Evolutionary conservation across 1,139 yeast species (phyloP).

Genomic region (Debaryomyces robertsiae): DNA sequence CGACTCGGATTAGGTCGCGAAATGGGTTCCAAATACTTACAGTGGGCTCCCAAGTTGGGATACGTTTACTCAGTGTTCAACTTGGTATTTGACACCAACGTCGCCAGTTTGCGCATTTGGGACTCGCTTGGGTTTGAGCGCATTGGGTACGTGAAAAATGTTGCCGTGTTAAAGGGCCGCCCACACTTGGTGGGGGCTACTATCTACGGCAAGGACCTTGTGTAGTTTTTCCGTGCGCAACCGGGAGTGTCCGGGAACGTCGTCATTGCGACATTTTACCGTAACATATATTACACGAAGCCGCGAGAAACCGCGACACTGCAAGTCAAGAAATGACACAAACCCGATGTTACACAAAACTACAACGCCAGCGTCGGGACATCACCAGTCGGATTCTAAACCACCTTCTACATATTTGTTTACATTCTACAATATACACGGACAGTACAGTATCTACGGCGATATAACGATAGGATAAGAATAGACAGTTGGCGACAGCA

Average conservation of each 20-base stretch:
- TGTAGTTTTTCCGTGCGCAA: no score
- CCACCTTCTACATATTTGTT: constrained; percentile 12
- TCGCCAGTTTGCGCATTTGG: constrained; percentile 72
- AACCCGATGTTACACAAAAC: constrained; percentile 7
- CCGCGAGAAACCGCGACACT: no score
- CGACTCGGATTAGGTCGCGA: constrained; percentile 65
- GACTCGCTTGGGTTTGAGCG: constrained; percentile 72
- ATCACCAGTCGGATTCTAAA: background rate
- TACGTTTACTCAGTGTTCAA: constrained; percentile 81
- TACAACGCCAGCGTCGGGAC: no score
- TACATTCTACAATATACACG: constrained; percentile 31
- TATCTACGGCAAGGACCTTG: constrained; percentile 61
- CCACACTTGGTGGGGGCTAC: constrained; percentile 67
- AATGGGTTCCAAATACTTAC: constrained; percentile 61
- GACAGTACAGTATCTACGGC: constrained; percentile 23
- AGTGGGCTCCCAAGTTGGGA: constrained; percentile 71
- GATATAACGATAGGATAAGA: background rate
- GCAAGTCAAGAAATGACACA: no score
- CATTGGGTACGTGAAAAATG: constrained; percentile 68
- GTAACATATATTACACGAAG: no score
- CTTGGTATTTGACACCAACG: constrained; percentile 72
- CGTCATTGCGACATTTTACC: background rate
- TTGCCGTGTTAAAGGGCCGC: constrained; percentile 64
- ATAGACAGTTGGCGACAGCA: background rate
- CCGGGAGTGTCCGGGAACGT: no score